Conservation (phyloP, 257 asterid species). For the Primulina eburnea region DNA sequence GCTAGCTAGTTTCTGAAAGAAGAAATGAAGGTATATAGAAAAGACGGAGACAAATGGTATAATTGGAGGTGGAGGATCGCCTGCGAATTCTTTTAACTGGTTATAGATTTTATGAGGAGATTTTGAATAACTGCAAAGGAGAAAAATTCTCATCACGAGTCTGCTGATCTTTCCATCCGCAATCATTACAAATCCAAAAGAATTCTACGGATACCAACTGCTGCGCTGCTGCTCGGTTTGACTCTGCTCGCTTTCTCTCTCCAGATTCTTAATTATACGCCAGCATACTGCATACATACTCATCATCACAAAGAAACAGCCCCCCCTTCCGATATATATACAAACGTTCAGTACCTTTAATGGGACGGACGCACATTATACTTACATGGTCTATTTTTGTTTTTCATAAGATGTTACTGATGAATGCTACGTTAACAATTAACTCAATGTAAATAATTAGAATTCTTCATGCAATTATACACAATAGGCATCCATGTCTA, state of each 20-base stretch:
- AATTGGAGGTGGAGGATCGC: not conserved
- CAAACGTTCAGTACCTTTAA: too few species aligned
- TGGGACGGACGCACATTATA: too few species aligned
- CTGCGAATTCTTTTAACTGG: not conserved
- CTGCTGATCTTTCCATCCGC: not conserved
- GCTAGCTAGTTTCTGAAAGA: not conserved
- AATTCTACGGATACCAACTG: constrained; percentile 18
- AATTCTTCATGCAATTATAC: too few species aligned
- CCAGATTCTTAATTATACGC: constrained; percentile 13
- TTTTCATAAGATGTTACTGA: too few species aligned
- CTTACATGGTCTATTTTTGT: too few species aligned
- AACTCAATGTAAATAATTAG: too few species aligned
- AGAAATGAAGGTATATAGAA: not conserved
- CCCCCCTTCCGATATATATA: not conserved
- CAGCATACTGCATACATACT: not conserved
- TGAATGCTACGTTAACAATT: too few species aligned
- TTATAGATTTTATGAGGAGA: not conserved
- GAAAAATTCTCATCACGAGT: constrained; percentile 10
- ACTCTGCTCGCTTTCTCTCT: constrained; percentile 15
- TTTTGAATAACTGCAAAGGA: not conserved
- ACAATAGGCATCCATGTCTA: too few species aligned
- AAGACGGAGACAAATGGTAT: not conserved
- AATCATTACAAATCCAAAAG: not conserved
- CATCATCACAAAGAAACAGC: constrained; percentile 4
- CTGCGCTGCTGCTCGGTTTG: constrained; percentile 17